phyloP scores from a whole-genome alignment of 2,329 filamentous ascomycete genomes.

The Aspergillus arachidicola region DNA sequence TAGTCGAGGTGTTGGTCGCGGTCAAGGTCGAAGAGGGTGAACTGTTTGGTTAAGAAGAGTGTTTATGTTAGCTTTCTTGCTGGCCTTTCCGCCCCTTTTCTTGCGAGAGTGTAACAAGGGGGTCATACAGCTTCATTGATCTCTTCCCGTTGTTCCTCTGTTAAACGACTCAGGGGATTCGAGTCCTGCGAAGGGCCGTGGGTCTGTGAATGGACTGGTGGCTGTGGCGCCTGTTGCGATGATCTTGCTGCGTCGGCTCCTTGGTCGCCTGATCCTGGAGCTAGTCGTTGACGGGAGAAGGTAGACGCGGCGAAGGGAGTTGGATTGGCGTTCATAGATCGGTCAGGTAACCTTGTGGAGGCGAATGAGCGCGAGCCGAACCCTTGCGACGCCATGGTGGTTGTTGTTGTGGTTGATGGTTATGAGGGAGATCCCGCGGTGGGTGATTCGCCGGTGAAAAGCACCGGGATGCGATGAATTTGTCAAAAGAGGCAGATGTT shows the following conservation, averaged over 20 bases:
- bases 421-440: constrained; percentile 13
- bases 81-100: neutral
- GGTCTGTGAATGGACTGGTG: constrained; percentile 42
- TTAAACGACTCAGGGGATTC: constrained; percentile 61
- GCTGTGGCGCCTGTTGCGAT: constrained; percentile 33
- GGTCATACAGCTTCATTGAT: constrained; percentile 84
- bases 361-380: constrained; percentile 59
- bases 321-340: constrained; percentile 45
- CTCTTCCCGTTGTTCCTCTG: constrained; percentile 88
- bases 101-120: constrained; percentile 20
- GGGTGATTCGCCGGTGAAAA: constrained; percentile 13
- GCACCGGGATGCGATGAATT: neutral
- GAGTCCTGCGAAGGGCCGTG: constrained; percentile 49
- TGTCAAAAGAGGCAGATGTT: neutral
- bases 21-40: constrained; percentile 94
- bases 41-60: constrained; percentile 56
- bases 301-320: constrained; percentile 47
- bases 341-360: constrained; percentile 57
- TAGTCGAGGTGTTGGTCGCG: constrained; percentile 94
- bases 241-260: constrained; percentile 31
- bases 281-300: constrained; percentile 45
- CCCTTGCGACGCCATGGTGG: constrained; percentile 56
- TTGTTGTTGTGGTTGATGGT: constrained; percentile 12
- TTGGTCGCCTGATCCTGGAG: constrained; percentile 29
- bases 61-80: constrained; percentile 3